Evolutionary conservation across 208 protist species (phyloP), one percentile per base, ranked within the genome.

Genomic region (Leishmania tropica): DNA sequence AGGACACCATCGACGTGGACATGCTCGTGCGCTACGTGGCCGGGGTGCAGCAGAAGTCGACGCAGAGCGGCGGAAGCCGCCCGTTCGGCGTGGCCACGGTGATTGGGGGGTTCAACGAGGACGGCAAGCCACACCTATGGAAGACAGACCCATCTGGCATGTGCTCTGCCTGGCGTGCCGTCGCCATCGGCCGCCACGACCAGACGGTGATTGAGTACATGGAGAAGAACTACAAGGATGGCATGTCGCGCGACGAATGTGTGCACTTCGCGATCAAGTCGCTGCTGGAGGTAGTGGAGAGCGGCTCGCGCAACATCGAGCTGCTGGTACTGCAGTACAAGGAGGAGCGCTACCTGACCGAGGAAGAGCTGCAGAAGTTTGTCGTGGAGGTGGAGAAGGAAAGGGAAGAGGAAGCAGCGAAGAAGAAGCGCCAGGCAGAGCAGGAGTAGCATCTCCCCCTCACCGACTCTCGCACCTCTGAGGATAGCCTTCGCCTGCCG

Each of bases 1-100:
- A 99, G 87, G 99, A 99, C 85, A 85, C 95, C 19, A 93, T 98
- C 73, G 97, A 99, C 47, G 95, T 99, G 5, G 99, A 99, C 80
- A 98, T 99, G 85, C 97, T 99, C 74, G 97, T 99, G 19, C 93
- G 98, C 79, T 99, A 98, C 89, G 95, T 99, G 68, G 99, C 99
- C 15, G 92, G 95, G 53, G 92, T 99, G 37, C 99, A 99, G 95
- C 99, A 99, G 93, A 98, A 95, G 81, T 99, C 99, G 75, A 99
- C 99, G 54, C 99, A 99, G 89, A 96, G 93, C 85, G 99, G 99
- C 85, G 99, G 99, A 85, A 98, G 99, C 65, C 96, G 99, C 17
- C 99, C 99, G 40, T 99, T 99, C 87, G 99, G 99, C 79, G 99
- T 99, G 67, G 99, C 99, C 40, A 99, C 97, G 19, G 95, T 99